phyloP scores from a whole-genome alignment of 331 rosid species.

The Acacia pycnantha region DNA sequence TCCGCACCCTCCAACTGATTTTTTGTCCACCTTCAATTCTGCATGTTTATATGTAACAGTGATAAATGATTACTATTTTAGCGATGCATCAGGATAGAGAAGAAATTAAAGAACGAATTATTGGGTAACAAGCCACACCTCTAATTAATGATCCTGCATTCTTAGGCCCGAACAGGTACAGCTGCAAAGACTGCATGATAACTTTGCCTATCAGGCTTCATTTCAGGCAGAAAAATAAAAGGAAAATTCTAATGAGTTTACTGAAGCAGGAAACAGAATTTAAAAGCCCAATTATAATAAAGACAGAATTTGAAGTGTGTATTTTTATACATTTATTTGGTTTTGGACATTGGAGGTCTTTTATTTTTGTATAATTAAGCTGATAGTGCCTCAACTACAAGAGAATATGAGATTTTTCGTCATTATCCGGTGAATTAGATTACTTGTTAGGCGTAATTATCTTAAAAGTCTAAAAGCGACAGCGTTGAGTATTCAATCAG shows the following conservation, averaged over 20 bases:
- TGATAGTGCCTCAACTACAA: neutral
- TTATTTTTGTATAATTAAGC: neutral
- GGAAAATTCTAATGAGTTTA: conserved; percentile 15
- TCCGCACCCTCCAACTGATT: conserved; percentile 59
- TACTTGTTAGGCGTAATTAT: neutral
- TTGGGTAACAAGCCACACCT: conserved; percentile 36
- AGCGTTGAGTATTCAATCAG: neutral
- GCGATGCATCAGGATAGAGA: neutral
- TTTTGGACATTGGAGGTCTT: neutral
- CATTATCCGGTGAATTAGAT: neutral
- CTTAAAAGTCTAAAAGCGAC: neutral
- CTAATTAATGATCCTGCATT: conserved; percentile 40
- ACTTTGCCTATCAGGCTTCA: conserved; percentile 70
- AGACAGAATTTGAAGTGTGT: neutral
- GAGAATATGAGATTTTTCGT: neutral
- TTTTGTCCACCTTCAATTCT: conserved; percentile 63
- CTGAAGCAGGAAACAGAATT: neutral
- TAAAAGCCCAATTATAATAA: neutral
- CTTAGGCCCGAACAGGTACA: conserved; percentile 64
- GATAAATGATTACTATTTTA: neutral
- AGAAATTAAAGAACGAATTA: neutral
- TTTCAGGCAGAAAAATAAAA: conserved; percentile 4
- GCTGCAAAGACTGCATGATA: conserved; percentile 73
- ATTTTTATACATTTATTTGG: neutral
- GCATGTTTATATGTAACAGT: neutral